Evolutionary conservation across 2,329 filamentous ascomycete genomes (phyloP), one percentile per base, ranked within the genome.

Genomic region (Curvularia sp.): DNA sequence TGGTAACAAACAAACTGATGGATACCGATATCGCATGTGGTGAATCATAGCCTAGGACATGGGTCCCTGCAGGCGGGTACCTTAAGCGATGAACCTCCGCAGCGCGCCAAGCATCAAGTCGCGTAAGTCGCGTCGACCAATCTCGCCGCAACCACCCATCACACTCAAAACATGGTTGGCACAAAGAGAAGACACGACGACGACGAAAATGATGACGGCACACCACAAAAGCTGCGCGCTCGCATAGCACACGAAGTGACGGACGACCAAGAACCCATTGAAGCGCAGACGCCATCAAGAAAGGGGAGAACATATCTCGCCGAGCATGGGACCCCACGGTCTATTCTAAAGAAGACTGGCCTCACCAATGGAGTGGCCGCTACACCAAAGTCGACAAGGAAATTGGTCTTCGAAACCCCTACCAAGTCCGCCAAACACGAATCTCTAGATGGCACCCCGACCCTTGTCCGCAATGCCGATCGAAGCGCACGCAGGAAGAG

Each of bases 401-500:
- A 79, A 52, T 77, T 83, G 4, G 66, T 82, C 5, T 83, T 83
- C 64, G 75, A 77, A 41, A 82, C 80, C 8, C 78, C 80, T 0
- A 69, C 75, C 20, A 80, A 79, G 53, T 64, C 70, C 9, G 60
- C 63, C 22, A 67, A 71, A n/a, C 68, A 73, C 33, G 73, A 78
- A 5, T 70, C 68, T 2, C 66, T 71, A 4, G 66, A 70, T 22
- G 74, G 70, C 49, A 92, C 89, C 1, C 89, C 91, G 0, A 85
- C 86, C 38, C 84, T 87, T 65, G 82, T 85, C 42, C 86, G 84
- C 62, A 90, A 91, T 63, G 90, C 90, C 20, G 92, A 97, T 77
- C 88, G 90, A 49, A 97, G 93, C 5, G 94, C 93, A 1, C 87
- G 90, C 69, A 88, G 88, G 71, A 97, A 97, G 82, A 96, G 91